phyloP scores from a whole-genome alignment of 257 asterid species.

The Solanum tarijense region DNA sequence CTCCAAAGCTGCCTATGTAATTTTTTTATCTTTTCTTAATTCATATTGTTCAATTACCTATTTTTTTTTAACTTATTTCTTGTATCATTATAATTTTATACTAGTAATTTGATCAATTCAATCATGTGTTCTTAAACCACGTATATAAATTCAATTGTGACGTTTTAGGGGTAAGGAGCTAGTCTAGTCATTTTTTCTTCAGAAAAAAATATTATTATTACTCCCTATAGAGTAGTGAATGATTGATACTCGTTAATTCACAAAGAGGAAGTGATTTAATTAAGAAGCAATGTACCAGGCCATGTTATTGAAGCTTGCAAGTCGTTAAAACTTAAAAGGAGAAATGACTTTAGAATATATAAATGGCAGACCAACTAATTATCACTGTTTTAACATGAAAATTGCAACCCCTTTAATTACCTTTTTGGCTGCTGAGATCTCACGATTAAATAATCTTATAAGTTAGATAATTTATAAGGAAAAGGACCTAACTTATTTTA shows the following conservation, averaged over 20 bases:
- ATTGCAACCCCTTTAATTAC: not conserved
- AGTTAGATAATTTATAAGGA: not conserved
- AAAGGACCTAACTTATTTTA: not conserved
- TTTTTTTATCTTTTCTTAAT: not conserved
- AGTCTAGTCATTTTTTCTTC: no score
- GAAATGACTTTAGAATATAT: not conserved
- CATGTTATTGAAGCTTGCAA: not conserved
- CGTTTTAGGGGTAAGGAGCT: not conserved
- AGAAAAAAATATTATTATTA: no score
- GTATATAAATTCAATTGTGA: no score
- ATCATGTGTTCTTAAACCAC: no score
- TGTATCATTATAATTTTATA: no score
- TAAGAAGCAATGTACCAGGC: not conserved
- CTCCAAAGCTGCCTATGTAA: not conserved
- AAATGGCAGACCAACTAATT: not conserved
- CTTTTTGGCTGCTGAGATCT: not conserved
- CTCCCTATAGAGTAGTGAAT: not conserved
- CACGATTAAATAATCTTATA: not conserved
- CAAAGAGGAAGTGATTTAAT: not conserved
- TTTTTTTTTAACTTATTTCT: not conserved
- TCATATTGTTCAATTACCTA: not conserved
- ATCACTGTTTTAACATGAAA: not conserved
- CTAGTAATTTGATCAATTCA: not conserved
- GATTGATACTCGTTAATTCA: not conserved
- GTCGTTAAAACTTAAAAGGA: not conserved